Conservation (phyloP, 805 yeast genomes). For the Yarrowia hollandica region DNA sequence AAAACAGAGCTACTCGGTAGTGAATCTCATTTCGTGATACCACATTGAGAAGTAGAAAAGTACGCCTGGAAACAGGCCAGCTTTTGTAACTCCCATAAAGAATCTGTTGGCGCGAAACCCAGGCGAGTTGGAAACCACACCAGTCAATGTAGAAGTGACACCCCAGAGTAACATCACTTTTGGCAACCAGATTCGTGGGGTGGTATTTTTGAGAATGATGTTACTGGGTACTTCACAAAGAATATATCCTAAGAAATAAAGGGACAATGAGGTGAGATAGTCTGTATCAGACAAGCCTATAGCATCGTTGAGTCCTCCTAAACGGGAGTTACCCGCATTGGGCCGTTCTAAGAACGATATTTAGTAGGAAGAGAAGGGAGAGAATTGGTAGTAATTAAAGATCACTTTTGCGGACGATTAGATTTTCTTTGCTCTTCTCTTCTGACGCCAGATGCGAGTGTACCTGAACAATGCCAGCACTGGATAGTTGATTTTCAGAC, state of each 20-base stretch:
- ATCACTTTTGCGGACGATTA: conserved; percentile 45
- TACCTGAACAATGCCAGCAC: neutral
- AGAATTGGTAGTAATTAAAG: conserved; percentile 48
- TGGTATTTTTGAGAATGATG: conserved; percentile 41
- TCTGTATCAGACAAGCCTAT: conserved; percentile 46
- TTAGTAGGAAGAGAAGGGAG: conserved; percentile 47
- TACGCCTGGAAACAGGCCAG: conserved; percentile 49
- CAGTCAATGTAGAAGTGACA: conserved; percentile 41
- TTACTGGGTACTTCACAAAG: conserved; percentile 47
- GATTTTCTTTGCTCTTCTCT: neutral
- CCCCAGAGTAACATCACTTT: conserved; percentile 46
- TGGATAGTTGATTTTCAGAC: neutral
- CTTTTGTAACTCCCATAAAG: conserved; percentile 47
- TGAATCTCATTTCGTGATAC: conserved; percentile 46
- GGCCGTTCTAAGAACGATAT: conserved; percentile 51
- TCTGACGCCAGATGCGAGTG: neutral
- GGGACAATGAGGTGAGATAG: conserved; percentile 49
- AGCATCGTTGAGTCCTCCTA: conserved; percentile 48
- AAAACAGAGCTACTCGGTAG: conserved; percentile 44
- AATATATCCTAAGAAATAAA: conserved; percentile 42
- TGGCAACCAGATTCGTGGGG: conserved; percentile 44
- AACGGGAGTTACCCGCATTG: conserved; percentile 51
- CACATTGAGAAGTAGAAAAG: conserved; percentile 45
- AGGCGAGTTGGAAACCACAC: conserved; percentile 38
- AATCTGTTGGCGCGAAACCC: conserved; percentile 43